phyloP scores from a whole-genome alignment of 2,329 filamentous ascomycete genomes.

The Cladorrhinum sp. region DNA sequence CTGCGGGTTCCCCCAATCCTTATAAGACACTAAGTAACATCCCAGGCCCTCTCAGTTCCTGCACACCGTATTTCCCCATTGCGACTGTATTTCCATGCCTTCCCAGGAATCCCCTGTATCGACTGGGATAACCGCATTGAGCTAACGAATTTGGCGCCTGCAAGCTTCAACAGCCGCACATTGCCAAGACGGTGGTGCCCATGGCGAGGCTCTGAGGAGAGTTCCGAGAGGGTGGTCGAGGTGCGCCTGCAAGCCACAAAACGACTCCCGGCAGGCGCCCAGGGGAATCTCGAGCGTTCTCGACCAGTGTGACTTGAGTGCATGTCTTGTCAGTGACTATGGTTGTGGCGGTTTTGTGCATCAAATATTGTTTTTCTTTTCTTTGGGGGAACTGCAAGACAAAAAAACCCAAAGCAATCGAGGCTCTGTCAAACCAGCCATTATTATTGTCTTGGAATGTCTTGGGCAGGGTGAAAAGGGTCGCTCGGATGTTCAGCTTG shows the following conservation, averaged over 20 bases:
- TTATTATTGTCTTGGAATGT: neutral
- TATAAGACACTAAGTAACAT: too few species aligned
- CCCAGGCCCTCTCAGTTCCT: too few species aligned
- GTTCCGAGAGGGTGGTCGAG: neutral
- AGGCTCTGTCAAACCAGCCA: too few species aligned
- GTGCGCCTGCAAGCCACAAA: neutral
- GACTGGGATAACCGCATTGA: neutral
- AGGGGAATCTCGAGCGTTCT: neutral
- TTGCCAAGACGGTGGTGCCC: neutral
- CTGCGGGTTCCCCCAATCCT: too few species aligned
- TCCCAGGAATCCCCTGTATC: neutral
- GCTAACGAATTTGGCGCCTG: neutral
- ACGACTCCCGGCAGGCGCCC: neutral
- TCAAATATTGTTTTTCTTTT: too few species aligned
- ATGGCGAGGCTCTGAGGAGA: neutral
- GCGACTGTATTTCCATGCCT: neutral
- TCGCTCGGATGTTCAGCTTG: neutral
- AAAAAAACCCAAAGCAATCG: too few species aligned
- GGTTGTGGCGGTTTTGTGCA: too few species aligned
- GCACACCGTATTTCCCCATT: neutral
- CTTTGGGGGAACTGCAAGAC: too few species aligned
- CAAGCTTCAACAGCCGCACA: neutral
- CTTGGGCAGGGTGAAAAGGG: neutral
- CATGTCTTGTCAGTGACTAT: too few species aligned
- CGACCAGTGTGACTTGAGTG: too few species aligned